Evolutionary conservation across 2,329 filamentous ascomycete genomes (phyloP).

Genomic region (Zarea fungicola): DNA sequence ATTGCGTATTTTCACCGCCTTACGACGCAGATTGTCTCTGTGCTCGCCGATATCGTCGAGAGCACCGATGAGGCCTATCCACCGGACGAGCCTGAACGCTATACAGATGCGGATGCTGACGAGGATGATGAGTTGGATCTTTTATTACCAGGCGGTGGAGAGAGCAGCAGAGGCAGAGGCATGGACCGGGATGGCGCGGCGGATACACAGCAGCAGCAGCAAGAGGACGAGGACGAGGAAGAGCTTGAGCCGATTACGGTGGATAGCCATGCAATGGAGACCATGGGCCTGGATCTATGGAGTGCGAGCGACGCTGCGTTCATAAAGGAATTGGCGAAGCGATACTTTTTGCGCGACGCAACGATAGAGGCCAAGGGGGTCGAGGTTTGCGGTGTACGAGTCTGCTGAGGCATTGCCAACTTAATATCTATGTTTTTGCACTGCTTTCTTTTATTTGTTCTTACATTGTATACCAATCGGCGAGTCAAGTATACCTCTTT

Average conservation of each 20-base stretch:
- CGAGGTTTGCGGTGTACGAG: conserved; percentile 67
- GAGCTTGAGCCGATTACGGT: conserved; percentile 42
- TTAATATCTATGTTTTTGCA: not conserved
- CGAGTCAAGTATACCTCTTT: no score
- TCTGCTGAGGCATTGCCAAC: conserved; percentile 60
- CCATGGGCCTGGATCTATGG: conserved; percentile 76
- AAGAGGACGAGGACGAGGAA: not conserved
- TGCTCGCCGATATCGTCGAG: conserved; percentile 57
- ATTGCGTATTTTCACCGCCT: conserved; percentile 79
- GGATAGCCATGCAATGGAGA: conserved; percentile 58
- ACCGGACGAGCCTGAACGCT: conserved; percentile 19
- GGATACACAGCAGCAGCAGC: not conserved
- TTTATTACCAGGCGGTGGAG: conserved; percentile 21
- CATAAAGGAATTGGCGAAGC: conserved; percentile 53
- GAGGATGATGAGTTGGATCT: conserved; percentile 32
- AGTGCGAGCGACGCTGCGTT: conserved; percentile 66
- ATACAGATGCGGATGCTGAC: conserved; percentile 22
- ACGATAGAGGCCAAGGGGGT: conserved; percentile 63
- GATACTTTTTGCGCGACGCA: conserved; percentile 62
- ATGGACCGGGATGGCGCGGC: conserved; percentile 18
- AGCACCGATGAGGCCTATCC: conserved; percentile 38
- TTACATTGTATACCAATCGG: no score
- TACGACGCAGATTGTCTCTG: conserved; percentile 59
- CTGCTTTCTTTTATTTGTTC: not conserved
- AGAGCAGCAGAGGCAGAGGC: conserved; percentile 22